A percentile compares a stretch with the other conserved stretches of the same genome.
Conservation (phyloP, 176 grass and related monocot genomes). For the Thinopyrum elongatum region DNA sequence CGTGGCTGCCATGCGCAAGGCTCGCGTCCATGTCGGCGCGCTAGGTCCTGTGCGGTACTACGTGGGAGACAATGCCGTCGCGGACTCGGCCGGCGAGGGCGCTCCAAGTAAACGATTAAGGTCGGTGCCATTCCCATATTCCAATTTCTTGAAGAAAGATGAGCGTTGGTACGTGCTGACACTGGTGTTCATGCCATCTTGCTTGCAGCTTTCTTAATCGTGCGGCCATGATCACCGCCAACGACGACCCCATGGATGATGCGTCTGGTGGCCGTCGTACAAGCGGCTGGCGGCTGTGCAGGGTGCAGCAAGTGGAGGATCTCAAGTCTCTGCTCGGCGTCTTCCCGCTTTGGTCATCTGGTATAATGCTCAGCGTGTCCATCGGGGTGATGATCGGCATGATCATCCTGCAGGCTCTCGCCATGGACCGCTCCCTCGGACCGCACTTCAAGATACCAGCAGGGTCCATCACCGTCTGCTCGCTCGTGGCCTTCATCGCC, state of each 20-base stretch:
- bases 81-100: not conserved
- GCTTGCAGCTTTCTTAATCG: conserved; percentile 47
- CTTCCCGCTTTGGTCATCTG: conserved; percentile 40
- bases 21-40: not conserved
- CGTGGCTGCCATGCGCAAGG: conserved; percentile 14
- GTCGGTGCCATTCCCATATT: not conserved
- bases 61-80: conserved; percentile 4
- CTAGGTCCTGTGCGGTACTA: conserved; percentile 5
- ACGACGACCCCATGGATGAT: not conserved
- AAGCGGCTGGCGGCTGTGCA: conserved; percentile 27
- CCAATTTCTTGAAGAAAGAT: not conserved
- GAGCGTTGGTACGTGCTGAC: too few species aligned
- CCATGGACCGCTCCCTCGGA: conserved; percentile 56
- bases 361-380: conserved; percentile 33
- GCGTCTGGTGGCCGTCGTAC: conserved; percentile 4
- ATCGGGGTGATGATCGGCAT: conserved; percentile 37
- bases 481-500: not conserved
- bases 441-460: conserved; percentile 43
- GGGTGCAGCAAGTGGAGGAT: conserved; percentile 43
- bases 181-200: not conserved
- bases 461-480: conserved; percentile 25
- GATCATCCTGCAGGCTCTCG: conserved; percentile 47
- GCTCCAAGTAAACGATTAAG: conserved; percentile 43
- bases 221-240: conserved; percentile 40
- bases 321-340: conserved; percentile 43